These are phyloP conservation scores for Globisporangium sylvaticum DNA, from an alignment of 352 stramenopile species.

Conservation along the genomic window DNA sequence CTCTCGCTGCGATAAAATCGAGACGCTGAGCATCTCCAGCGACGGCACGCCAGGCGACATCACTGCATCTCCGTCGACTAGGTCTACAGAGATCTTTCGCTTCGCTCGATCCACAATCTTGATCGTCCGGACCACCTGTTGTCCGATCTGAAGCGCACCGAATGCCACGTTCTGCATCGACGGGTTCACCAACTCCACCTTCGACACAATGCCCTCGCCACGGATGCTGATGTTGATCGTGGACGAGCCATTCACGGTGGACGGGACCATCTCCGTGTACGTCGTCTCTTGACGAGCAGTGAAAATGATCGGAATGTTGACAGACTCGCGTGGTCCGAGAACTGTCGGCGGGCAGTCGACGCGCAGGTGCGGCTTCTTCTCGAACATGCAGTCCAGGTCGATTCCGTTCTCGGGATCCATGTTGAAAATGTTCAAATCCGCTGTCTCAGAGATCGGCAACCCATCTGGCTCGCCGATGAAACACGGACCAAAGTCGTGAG, in stretches of 20 bases:
- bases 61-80: slow-evolving; percentile 29
- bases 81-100: slow-evolving; percentile 59
- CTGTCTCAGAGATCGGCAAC: slow-evolving; percentile 46
- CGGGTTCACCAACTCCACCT: slow-evolving; percentile 87
- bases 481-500: slow-evolving; percentile 90
- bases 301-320: slow-evolving; percentile 85
- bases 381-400: slow-evolving; percentile 88
- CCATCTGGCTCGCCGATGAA: slow-evolving; percentile 86
- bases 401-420: slow-evolving; percentile 78
- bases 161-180: slow-evolving; percentile 83
- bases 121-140: slow-evolving; percentile 62
- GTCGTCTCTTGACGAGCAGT: slow-evolving; percentile 72
- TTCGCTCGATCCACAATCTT: slow-evolving; percentile 87
- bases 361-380: slow-evolving; percentile 83
- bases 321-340: slow-evolving; percentile 68
- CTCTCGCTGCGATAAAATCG: slow-evolving; percentile 59
- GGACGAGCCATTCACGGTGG: slow-evolving; percentile 88
- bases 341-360: slow-evolving; percentile 84
- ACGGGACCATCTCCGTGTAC: slow-evolving; percentile 88
- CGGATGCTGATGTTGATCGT: slow-evolving; percentile 70
- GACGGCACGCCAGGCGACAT: slow-evolving; percentile 19
- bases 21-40: slow-evolving; percentile 48
- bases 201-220: slow-evolving; percentile 71
- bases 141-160: slow-evolving; percentile 78
- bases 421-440: slow-evolving; percentile 79